Base-by-base conservation (phyloP, 495 filamentous ascomycete genomes). In the Podospora pseudoanserina region DNA sequence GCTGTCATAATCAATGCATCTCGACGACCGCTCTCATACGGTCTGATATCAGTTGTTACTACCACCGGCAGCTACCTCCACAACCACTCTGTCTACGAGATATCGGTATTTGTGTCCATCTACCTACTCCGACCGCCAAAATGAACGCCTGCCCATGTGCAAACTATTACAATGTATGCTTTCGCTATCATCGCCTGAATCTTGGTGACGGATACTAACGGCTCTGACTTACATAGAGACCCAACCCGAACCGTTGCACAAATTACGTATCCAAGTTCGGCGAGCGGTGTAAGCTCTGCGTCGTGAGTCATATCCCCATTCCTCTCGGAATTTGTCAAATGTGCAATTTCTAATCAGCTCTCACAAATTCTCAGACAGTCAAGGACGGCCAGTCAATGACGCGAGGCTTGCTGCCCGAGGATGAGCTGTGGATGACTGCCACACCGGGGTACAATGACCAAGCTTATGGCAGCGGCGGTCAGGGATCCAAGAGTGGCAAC, bases 221-320 rank as follows among this genome's bases (percentile, higher is more conserved):
- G 39, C 39, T 49, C 27, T 27, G 23, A 23, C 32, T 60, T 32
- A 64, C 61, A 20, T 20, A 26, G n/a, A 85, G 81, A 75, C 79
- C 61, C 76, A 79, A 68, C 39, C 39, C 39, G 39, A 49, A 11
- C 15, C 39, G 39, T 49, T 84, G 82, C 76, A 77, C 76, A 63
- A 85, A 83, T 71, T 77, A 69, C 34, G 83, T 84, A 19, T 26
- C 68, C 32, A 72, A 76, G 56, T 85, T 85, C 56, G 83, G 82
- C 11, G 76, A 83, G 19, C 71, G 79, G 27, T 85, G 82, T 68
- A 76, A 77, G 70, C 69, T 79, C 18, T 85, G 82, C 64, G 68
- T 73, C 26, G 82, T 83, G 73, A 53, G 77, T 78, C 39, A n/a
- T n/a, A 27, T 32, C 26, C 26, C 23, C 32, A 13, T 13, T 9